Percentiles rank a stretch among this genome's conserved stretches.
phyloP scores from a whole-genome alignment of 352 stramenopile species.

The Globisporangium spinosum region DNA sequence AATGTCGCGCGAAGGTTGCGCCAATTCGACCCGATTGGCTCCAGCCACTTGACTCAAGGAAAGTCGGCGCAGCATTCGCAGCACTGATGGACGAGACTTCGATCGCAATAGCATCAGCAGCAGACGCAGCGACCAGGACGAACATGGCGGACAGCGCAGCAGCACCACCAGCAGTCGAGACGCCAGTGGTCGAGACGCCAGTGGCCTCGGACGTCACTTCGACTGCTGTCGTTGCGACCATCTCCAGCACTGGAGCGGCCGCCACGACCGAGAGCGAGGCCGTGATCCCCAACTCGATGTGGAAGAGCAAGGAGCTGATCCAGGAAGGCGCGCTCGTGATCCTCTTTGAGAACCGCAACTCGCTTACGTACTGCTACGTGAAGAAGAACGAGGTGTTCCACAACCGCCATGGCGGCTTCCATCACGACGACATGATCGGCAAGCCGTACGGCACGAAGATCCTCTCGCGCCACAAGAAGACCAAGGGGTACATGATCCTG shows the following conservation, averaged over 20 bases:
- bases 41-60: neutral
- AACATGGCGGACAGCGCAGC: constrained; percentile 1
- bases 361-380: constrained; percentile 94
- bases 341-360: constrained; percentile 95
- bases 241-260: neutral
- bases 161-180: neutral
- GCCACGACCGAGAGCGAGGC: constrained; percentile 8
- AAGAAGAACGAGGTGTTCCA: constrained; percentile 90
- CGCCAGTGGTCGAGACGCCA: neutral
- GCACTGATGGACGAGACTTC: neutral
- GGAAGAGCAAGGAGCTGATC: constrained; percentile 50
- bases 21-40: neutral
- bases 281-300: constrained; percentile 66
- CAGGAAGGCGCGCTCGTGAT: constrained; percentile 93
- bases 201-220: neutral
- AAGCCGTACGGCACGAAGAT: constrained; percentile 84
- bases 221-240: neutral
- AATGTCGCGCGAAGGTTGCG: neutral
- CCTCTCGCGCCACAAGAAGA: constrained; percentile 57
- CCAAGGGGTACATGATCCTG: constrained; percentile 90
- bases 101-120: neutral
- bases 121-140: neutral
- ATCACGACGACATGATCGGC: constrained; percentile 95
- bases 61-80: neutral
- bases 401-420: constrained; percentile 96